These are phyloP conservation scores for Pterulicium gracile DNA, from an alignment of 1,284 basidiomycete genomes.

Conservation along the genomic window DNA sequence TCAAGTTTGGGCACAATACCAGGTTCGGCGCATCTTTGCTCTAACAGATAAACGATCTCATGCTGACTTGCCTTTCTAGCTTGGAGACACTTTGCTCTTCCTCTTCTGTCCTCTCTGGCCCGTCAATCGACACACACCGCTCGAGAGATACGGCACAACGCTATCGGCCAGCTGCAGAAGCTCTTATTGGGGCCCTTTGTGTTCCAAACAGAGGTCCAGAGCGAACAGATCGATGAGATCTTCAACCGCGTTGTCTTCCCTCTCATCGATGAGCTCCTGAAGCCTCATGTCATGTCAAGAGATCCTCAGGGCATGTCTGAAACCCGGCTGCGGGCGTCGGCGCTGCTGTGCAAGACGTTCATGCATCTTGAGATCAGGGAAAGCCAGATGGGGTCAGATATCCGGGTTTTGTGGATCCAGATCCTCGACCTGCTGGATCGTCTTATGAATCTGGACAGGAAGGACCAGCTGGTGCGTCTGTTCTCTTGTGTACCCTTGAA, in stretches of 20 bases:
- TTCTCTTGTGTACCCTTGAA: neutral
- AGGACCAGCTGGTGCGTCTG: constrained; percentile 74
- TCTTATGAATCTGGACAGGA: constrained; percentile 77
- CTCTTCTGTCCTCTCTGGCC: constrained; percentile 68
- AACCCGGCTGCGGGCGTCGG: constrained; percentile 79
- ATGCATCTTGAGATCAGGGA: constrained; percentile 86
- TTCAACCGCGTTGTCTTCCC: constrained; percentile 92
- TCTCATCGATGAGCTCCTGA: constrained; percentile 84
- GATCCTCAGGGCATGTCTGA: constrained; percentile 87
- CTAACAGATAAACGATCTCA: constrained; percentile 1
- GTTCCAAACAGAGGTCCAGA: constrained; percentile 42
- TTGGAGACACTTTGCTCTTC: constrained; percentile 78
- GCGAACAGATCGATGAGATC: constrained; percentile 65
- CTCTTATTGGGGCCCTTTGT: constrained; percentile 77
- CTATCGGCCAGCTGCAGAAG: constrained; percentile 82
- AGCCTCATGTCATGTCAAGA: constrained; percentile 69
- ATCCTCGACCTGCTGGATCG: constrained; percentile 88
- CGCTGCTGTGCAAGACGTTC: constrained; percentile 89
- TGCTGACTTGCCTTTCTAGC: constrained; percentile 32
- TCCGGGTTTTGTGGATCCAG: constrained; percentile 79
- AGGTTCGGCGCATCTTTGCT: constrained; percentile 26
- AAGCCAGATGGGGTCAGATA: constrained; percentile 51
- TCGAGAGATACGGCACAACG: constrained; percentile 76
- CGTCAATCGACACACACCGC: constrained; percentile 82
- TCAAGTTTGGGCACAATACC: constrained; percentile 32